Conservation (phyloP, 192 early-diverging fungal genomes). For the Dissophora ornata region DNA sequence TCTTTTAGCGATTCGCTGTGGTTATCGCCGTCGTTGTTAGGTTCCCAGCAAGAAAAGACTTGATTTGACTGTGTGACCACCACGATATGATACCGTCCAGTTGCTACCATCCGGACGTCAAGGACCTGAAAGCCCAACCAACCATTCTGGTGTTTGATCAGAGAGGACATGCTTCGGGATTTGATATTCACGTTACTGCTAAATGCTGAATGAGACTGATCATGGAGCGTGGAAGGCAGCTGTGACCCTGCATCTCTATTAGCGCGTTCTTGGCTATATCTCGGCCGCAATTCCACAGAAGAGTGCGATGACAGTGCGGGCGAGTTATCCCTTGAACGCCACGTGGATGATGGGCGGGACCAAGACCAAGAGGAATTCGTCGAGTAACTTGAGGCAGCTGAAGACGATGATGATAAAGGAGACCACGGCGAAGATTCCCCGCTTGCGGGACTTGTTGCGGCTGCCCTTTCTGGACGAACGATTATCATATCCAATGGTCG, state of each 20-base stretch:
- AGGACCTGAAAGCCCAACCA: conserved; percentile 36
- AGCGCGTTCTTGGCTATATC: no score
- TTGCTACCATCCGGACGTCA: conserved; percentile 22
- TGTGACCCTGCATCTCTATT: no score
- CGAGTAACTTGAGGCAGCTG: neutral
- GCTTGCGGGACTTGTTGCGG: neutral
- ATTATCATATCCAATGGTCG: conserved; percentile 43
- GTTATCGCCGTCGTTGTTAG: neutral
- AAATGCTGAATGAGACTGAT: neutral
- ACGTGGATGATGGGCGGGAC: conserved; percentile 16
- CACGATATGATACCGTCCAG: conserved; percentile 38
- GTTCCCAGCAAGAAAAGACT: conserved; percentile 40
- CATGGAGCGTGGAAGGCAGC: neutral
- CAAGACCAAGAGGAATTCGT: conserved; percentile 35
- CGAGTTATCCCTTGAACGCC: neutral
- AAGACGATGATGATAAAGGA: neutral
- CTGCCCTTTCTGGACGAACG: conserved; percentile 4
- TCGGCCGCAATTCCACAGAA: neutral
- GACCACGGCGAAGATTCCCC: conserved; percentile 12
- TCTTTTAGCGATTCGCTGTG: neutral
- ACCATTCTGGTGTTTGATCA: conserved; percentile 29
- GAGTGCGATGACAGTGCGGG: neutral
- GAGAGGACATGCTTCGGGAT: conserved; percentile 40
- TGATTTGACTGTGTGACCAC: conserved; percentile 34
- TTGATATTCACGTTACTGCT: conserved; percentile 8